phyloP scores from a whole-genome alignment of 1,139 yeast genomes.

The Pichia sp. region DNA sequence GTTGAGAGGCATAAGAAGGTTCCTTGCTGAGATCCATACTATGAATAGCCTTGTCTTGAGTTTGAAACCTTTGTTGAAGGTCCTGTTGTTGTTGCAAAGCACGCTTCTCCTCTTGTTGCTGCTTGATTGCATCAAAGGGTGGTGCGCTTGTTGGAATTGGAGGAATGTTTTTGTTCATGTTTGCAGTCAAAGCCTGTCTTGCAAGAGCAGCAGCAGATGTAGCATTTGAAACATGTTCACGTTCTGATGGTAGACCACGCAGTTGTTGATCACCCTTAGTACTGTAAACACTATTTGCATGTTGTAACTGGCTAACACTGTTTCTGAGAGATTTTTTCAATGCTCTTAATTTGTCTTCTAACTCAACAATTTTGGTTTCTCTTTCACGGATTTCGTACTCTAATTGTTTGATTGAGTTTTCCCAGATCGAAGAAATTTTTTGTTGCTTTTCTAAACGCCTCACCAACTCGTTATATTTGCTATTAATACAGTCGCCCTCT shows the following conservation, averaged over 20 bases:
- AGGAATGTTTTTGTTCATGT: slow-evolving; percentile 2
- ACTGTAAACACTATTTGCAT: neutral
- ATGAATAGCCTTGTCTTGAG: neutral
- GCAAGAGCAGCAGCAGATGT: slow-evolving; percentile 21
- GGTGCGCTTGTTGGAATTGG: slow-evolving; percentile 11
- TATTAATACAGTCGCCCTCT: slow-evolving; percentile 35
- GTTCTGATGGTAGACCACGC: slow-evolving; percentile 6
- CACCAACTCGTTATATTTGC: slow-evolving; percentile 44
- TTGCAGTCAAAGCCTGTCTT: slow-evolving; percentile 18
- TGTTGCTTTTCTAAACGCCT: slow-evolving; percentile 66
- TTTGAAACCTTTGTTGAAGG: slow-evolving; percentile 4
- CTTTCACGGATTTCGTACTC: slow-evolving; percentile 78
- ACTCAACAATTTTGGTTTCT: slow-evolving; percentile 65
- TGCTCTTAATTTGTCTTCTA: slow-evolving; percentile 66
- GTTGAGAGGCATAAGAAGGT: slow-evolving; percentile 15
- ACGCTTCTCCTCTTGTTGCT: slow-evolving; percentile 13
- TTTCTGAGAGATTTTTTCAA: slow-evolving; percentile 52
- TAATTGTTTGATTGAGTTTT: slow-evolving; percentile 75
- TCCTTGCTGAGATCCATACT: neutral
- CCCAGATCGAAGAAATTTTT: slow-evolving; percentile 87
- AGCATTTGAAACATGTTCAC: slow-evolving; percentile 8
- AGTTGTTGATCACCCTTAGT: neutral
- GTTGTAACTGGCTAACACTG: slow-evolving; percentile 17
- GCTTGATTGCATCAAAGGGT: slow-evolving; percentile 3
- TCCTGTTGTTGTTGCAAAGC: slow-evolving; percentile 12